Conservation (phyloP, 495 filamentous ascomycete species). For the Elaphomyces granulatus region DNA sequence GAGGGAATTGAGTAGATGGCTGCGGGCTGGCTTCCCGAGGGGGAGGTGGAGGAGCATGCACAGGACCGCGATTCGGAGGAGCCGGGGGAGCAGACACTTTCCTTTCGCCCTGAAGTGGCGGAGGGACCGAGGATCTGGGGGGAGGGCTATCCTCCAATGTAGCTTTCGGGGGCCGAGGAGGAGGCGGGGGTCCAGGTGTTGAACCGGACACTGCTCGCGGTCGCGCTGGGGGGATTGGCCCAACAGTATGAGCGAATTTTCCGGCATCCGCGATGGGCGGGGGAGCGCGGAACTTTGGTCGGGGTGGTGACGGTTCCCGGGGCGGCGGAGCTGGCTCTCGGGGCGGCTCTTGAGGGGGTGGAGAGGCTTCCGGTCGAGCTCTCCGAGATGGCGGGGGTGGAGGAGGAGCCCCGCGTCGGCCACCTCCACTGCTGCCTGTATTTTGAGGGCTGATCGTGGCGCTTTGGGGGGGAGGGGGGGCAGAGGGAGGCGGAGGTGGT, state of each 20-base stretch:
- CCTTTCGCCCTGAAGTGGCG: slow-evolving; percentile 60
- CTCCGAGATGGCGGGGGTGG: slow-evolving; percentile 75
- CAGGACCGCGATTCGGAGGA: slow-evolving; percentile 53
- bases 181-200: slow-evolving; percentile 63
- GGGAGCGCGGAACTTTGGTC: slow-evolving; percentile 56
- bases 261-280: slow-evolving; percentile 79
- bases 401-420: slow-evolving; percentile 59
- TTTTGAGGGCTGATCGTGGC: slow-evolving; percentile 50
- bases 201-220: slow-evolving; percentile 44
- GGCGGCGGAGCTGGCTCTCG: slow-evolving; percentile 39
- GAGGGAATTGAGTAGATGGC: slow-evolving; percentile 50
- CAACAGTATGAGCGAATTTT: slow-evolving; percentile 49
- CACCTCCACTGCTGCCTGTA: slow-evolving; percentile 46
- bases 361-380: slow-evolving; percentile 25
- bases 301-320: slow-evolving; percentile 37
- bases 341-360: slow-evolving; percentile 40
- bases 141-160: slow-evolving; percentile 52
- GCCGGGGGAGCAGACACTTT: slow-evolving; percentile 53
- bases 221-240: slow-evolving; percentile 37
- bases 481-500: slow-evolving; percentile 40
- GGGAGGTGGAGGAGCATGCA: slow-evolving; percentile 45
- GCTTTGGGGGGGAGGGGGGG: slow-evolving; percentile 35
- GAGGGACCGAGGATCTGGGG: slow-evolving; percentile 62
- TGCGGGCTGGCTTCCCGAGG: slow-evolving; percentile 45
- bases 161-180: slow-evolving; percentile 76